phyloP scores from a whole-genome alignment of 768 basidiomycete species.

The Tricholoma hemisulphureum region DNA sequence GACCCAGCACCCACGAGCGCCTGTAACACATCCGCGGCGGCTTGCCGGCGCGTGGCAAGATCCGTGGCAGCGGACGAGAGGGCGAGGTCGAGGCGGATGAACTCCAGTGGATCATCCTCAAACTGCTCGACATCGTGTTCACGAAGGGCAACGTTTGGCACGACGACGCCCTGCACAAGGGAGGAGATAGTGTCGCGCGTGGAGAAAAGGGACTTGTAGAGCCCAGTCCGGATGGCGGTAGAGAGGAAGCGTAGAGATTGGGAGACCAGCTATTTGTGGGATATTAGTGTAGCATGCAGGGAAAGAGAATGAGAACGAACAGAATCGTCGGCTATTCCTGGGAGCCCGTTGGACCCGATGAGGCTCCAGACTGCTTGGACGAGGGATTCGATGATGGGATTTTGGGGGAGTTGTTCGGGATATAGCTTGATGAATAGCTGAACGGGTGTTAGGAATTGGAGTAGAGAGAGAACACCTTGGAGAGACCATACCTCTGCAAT shows the following conservation, averaged over 20 bases:
- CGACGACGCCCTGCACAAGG: constrained; percentile 85
- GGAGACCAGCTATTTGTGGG: constrained; percentile 66
- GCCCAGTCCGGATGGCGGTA: constrained; percentile 85
- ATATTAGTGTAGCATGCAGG: constrained; percentile 1
- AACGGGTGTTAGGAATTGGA: background rate
- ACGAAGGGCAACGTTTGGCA: constrained; percentile 89
- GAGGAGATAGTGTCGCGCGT: constrained; percentile 75
- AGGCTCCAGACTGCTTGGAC: constrained; percentile 91
- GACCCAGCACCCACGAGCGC: constrained; percentile 80
- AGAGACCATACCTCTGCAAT: constrained; percentile 67
- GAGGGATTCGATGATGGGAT: constrained; percentile 64
- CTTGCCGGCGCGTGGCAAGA: constrained; percentile 82
- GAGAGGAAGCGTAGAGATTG: constrained; percentile 90
- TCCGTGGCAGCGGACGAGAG: constrained; percentile 62
- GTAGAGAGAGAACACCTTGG: background rate
- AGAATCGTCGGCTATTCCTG: constrained; percentile 70
- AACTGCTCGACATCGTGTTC: constrained; percentile 93
- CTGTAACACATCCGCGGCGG: constrained; percentile 93
- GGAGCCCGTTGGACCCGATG: constrained; percentile 67
- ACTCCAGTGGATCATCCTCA: constrained; percentile 96
- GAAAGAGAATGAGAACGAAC: constrained; percentile 38
- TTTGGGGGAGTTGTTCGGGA: constrained; percentile 69
- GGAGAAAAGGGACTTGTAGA: constrained; percentile 80
- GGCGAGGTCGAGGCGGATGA: constrained; percentile 83
- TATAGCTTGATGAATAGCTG: constrained; percentile 83